Conservation (phyloP, 768 basidiomycete genomes). For the Amanita molliuscula region DNA sequence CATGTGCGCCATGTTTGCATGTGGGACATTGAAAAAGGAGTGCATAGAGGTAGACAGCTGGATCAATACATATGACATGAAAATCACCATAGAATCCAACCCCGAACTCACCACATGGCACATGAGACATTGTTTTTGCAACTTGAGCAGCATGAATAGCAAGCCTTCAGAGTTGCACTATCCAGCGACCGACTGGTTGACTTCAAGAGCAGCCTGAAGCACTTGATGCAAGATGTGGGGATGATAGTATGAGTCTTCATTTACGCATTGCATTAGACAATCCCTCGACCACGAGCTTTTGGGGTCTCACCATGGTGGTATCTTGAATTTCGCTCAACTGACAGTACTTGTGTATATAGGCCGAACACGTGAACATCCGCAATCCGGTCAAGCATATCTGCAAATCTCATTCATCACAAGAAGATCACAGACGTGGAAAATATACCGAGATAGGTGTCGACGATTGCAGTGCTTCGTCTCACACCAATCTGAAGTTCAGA, state of each 20-base stretch:
- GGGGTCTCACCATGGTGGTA: constrained; percentile 38
- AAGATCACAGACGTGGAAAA: background rate
- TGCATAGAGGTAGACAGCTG: constrained; percentile 70
- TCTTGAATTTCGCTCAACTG: constrained; percentile 38
- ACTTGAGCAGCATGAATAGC: constrained; percentile 43
- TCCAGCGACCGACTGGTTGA: constrained; percentile 24
- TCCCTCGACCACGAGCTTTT: background rate
- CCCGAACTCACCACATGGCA: constrained; percentile 56
- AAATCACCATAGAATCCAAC: background rate
- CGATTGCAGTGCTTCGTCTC: constrained; percentile 36
- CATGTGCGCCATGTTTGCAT: constrained; percentile 77
- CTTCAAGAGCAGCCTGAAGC: constrained; percentile 49
- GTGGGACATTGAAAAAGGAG: constrained; percentile 67
- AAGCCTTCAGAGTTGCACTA: constrained; percentile 22
- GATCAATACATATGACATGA: constrained; percentile 4
- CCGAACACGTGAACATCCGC: constrained; percentile 54
- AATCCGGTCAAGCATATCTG: constrained; percentile 52
- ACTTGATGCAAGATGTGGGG: constrained; percentile 55
- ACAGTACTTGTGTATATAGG: constrained; percentile 65
- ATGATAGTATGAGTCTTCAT: constrained; percentile 49
- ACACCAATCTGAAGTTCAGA: constrained; percentile 43
- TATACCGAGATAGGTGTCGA: constrained; percentile 68
- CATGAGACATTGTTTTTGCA: constrained; percentile 47
- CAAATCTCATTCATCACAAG: background rate
- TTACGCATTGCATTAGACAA: background rate